These are phyloP conservation scores for Simmondsia chinensis DNA, from an alignment of 148 eudicot species.

Conservation along the genomic window DNA sequence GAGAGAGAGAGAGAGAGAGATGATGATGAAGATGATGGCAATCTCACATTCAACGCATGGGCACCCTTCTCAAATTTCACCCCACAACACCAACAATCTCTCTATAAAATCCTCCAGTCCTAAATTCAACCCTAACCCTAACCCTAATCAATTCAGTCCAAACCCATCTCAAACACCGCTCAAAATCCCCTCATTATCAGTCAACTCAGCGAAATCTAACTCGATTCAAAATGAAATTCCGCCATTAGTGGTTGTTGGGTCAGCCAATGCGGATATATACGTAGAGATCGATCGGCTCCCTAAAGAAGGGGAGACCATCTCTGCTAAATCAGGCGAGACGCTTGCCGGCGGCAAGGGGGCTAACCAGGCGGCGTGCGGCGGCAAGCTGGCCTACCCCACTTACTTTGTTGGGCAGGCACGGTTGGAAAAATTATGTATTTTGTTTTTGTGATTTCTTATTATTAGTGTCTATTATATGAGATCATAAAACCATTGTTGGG, in stretches of 20 bases:
- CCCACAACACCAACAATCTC: slow-evolving; percentile 9
- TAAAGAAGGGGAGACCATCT: slow-evolving; percentile 69
- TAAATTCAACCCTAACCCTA: slow-evolving; percentile 17
- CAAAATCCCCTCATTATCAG: slow-evolving; percentile 16
- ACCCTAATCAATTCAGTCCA: slow-evolving; percentile 19
- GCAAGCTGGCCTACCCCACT: slow-evolving; percentile 62
- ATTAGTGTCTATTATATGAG: too few relatives aligned
- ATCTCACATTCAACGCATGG: slow-evolving; percentile 23
- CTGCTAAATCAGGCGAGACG: slow-evolving; percentile 74
- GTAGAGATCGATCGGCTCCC: slow-evolving; percentile 84
- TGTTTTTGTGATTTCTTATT: too few relatives aligned
- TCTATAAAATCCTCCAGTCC: slow-evolving; percentile 1
- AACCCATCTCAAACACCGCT: slow-evolving; percentile 5
- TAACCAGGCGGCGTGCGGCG: slow-evolving; percentile 83
- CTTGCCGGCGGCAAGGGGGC: slow-evolving; percentile 96
- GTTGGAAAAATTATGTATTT: too few relatives aligned
- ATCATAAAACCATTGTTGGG: too few relatives aligned
- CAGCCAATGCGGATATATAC: slow-evolving; percentile 90
- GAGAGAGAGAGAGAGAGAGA: too few relatives aligned
- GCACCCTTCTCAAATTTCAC: slow-evolving; percentile 6
- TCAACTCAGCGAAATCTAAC: slow-evolving; percentile 26
- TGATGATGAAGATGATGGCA: slow-evolving; percentile 23
- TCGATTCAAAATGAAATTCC: slow-evolving; percentile 14
- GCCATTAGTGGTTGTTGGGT: slow-evolving; percentile 86
- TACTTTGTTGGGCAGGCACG: slow-evolving; percentile 79